These are phyloP conservation scores for Pestalotiopsis sp. DNA, from an alignment of 2,329 filamentous ascomycete genomes.

Conservation along the genomic window DNA sequence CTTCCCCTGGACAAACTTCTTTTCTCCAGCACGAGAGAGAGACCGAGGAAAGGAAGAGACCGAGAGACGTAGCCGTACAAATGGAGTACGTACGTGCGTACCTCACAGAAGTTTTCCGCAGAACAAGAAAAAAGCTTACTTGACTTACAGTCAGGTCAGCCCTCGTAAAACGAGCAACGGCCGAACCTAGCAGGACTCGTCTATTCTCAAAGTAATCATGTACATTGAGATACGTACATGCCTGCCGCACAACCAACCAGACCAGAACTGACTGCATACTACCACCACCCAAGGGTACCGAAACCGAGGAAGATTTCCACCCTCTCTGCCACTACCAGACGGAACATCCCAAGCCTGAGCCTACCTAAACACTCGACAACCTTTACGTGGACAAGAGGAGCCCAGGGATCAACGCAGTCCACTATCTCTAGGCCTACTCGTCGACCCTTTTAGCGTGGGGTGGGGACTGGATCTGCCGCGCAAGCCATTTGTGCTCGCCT, in stretches of 20 bases:
- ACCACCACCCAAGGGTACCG: too few species aligned
- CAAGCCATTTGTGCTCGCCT: constrained; percentile 14
- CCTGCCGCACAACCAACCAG: too few species aligned
- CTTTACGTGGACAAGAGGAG: constrained; percentile 11
- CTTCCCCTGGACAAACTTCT: background rate
- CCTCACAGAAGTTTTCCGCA: background rate
- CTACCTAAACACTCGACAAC: background rate
- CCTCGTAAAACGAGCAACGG: background rate
- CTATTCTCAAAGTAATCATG: background rate
- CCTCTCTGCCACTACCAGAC: too few species aligned
- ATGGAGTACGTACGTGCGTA: background rate
- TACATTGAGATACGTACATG: background rate
- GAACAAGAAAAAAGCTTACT: background rate
- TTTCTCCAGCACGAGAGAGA: background rate
- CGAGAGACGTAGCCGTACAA: background rate
- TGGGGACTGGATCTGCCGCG: constrained; percentile 13
- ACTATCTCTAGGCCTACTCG: background rate
- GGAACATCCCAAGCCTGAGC: background rate
- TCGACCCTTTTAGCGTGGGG: background rate
- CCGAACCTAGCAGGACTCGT: background rate
- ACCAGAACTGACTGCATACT: background rate
- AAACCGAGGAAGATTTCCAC: background rate
- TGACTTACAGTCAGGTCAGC: background rate
- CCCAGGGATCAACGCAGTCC: background rate
- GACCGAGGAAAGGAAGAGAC: too few species aligned